A percentile compares a stretch with the other conserved stretches of the same genome.
Conservation (phyloP, 192 early-diverging fungal species). For the Phycomyces nitens region DNA sequence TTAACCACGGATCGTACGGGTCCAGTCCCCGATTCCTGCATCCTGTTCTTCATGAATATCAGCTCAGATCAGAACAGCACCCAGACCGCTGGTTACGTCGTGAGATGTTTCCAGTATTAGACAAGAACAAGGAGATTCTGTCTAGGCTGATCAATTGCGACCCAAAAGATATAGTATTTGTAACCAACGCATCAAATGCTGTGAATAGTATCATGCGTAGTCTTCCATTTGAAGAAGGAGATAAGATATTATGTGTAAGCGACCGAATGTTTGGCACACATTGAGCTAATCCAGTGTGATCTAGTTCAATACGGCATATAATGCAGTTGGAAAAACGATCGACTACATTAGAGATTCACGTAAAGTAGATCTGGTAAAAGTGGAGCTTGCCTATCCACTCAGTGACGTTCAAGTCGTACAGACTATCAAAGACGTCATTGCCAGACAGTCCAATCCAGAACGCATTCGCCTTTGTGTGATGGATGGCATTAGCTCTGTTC, state of each 20-base stretch:
- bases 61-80: constrained; percentile 30
- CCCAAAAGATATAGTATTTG: constrained; percentile 51
- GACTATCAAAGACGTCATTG: constrained; percentile 6
- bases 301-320: constrained; percentile 54
- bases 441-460: constrained; percentile 20
- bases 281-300: too few species aligned
- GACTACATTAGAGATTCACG: constrained; percentile 41
- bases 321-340: constrained; percentile 44
- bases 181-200: constrained; percentile 54
- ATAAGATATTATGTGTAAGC: constrained; percentile 36
- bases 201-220: constrained; percentile 53
- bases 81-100: constrained; percentile 53
- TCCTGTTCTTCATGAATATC: constrained; percentile 19
- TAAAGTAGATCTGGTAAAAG: constrained; percentile 36
- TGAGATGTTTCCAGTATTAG: constrained; percentile 30
- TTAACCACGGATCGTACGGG: constrained; percentile 70
- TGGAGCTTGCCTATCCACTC: constrained; percentile 51
- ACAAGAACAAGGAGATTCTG: constrained; percentile 32
- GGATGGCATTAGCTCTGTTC: constrained; percentile 58
- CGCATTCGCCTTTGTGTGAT: constrained; percentile 45
- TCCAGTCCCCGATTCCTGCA: constrained; percentile 26
- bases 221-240: constrained; percentile 37
- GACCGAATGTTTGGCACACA: too few species aligned
- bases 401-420: constrained; percentile 37
- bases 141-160: constrained; percentile 47